Conservation (phyloP, 768 basidiomycete species). For the Boletus bicolor region DNA sequence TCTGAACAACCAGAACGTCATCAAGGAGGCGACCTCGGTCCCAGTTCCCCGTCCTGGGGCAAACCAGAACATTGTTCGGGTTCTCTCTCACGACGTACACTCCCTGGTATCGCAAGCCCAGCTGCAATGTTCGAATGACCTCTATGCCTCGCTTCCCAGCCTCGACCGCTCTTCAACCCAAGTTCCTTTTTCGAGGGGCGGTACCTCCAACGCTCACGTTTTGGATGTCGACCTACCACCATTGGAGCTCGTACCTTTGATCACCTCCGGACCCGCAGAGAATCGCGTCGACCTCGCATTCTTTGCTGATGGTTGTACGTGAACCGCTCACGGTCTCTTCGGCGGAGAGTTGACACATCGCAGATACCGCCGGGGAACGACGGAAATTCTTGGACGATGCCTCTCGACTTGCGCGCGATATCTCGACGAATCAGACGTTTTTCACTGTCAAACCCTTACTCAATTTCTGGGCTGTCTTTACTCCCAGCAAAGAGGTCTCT, state of each 20-base stretch:
- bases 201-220: neutral
- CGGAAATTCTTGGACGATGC: slow-evolving; percentile 68
- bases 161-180: slow-evolving; percentile 6
- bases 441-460: slow-evolving; percentile 70
- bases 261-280: slow-evolving; percentile 54
- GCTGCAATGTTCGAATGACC: slow-evolving; percentile 23
- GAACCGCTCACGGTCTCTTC: neutral
- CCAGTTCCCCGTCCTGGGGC: slow-evolving; percentile 8
- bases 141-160: slow-evolving; percentile 2
- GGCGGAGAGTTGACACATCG: neutral
- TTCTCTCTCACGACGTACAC: slow-evolving; percentile 18
- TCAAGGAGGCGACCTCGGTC: slow-evolving; percentile 10
- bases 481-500: slow-evolving; percentile 66
- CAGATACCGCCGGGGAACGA: slow-evolving; percentile 56
- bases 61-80: slow-evolving; percentile 14
- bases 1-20: slow-evolving; percentile 4
- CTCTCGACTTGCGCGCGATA: slow-evolving; percentile 59
- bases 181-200: slow-evolving; percentile 6
- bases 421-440: slow-evolving; percentile 74
- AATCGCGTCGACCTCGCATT: slow-evolving; percentile 77
- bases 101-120: slow-evolving; percentile 20
- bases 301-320: slow-evolving; percentile 76
- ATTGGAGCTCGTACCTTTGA: slow-evolving; percentile 54
- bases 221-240: slow-evolving; percentile 34
- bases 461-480: slow-evolving; percentile 80